Percentiles rank a stretch among this genome's conserved stretches.
These are phyloP conservation scores for Bryum argenteum DNA, from an alignment of 225 moss, liverwort and hornwort species.

Conservation along the genomic window DNA sequence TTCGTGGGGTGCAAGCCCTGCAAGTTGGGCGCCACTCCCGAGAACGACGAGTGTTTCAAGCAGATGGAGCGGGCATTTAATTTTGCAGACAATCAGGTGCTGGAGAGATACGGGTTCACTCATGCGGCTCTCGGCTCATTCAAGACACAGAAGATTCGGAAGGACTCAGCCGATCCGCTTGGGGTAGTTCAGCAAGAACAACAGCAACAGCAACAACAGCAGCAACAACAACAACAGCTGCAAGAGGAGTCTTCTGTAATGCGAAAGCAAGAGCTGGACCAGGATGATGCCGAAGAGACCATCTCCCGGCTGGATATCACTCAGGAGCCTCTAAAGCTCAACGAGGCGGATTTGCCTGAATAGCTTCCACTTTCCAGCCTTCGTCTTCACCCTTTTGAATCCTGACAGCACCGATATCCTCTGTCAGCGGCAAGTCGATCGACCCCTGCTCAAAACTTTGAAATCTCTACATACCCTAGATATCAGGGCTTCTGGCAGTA, in stretches of 20 bases:
- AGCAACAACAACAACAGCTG: background rate
- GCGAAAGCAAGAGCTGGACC: constrained; percentile 17
- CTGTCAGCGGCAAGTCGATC: background rate
- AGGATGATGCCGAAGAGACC: constrained; percentile 22
- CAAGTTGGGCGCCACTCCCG: constrained; percentile 36
- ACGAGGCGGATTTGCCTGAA: constrained; percentile 31
- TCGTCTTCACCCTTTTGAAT: background rate
- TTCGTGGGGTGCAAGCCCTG: constrained; percentile 76
- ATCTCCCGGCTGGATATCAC: constrained; percentile 20
- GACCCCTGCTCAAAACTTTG: background rate
- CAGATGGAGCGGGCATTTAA: constrained; percentile 79
- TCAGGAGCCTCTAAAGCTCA: constrained; percentile 28
- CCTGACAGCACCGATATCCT: background rate
- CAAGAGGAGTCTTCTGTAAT: constrained; percentile 1
- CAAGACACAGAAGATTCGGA: constrained; percentile 55
- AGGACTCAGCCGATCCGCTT: constrained; percentile 45
- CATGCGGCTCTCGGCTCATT: constrained; percentile 57
- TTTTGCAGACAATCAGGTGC: constrained; percentile 76
- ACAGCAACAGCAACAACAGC: background rate
- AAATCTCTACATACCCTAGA: background rate
- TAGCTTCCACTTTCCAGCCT: constrained; percentile 10
- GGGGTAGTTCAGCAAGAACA: constrained; percentile 15
- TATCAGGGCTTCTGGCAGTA: background rate
- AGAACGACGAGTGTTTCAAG: constrained; percentile 62
- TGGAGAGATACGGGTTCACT: constrained; percentile 60